Evolutionary conservation across 163 green algal species (phyloP).

Genomic region (Volvox carteri): DNA sequence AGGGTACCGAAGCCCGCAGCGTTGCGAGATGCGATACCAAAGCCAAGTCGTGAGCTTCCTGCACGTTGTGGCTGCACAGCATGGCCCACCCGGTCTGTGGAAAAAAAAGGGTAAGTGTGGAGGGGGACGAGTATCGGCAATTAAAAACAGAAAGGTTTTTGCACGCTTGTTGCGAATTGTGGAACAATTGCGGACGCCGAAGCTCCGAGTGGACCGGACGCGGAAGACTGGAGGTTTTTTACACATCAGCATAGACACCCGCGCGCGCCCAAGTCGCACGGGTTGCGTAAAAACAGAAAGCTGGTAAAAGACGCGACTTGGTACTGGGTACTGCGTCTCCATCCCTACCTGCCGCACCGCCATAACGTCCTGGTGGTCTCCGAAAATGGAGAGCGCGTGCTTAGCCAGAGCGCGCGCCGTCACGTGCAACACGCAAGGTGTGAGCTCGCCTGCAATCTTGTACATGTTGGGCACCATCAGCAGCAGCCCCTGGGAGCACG

Average conservation of each 20-base stretch:
- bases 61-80: slow-evolving; percentile 74
- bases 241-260: too few species aligned
- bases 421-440: slow-evolving; percentile 76
- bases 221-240: too few species aligned
- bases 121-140: too few species aligned
- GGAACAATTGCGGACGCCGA: too few species aligned
- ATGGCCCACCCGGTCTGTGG: slow-evolving; percentile 72
- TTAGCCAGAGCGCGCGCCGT: slow-evolving; percentile 70
- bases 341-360: slow-evolving; percentile 60
- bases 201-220: too few species aligned
- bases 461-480: slow-evolving; percentile 83
- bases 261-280: too few species aligned
- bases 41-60: slow-evolving; percentile 78
- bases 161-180: too few species aligned
- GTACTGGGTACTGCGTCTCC: too few species aligned
- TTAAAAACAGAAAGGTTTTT: too few species aligned
- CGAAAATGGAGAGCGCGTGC: slow-evolving; percentile 77
- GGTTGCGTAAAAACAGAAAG: too few species aligned
- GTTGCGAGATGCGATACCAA: slow-evolving; percentile 74
- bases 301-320: too few species aligned
- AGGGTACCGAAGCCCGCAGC: slow-evolving; percentile 68
- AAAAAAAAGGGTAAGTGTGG: too few species aligned
- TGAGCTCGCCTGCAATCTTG: slow-evolving; percentile 76
- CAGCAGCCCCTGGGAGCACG: slow-evolving; percentile 77
- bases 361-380: slow-evolving; percentile 77